Conservation (phyloP, 2,329 filamentous ascomycete genomes). For the Hyphodiscus sp. region DNA sequence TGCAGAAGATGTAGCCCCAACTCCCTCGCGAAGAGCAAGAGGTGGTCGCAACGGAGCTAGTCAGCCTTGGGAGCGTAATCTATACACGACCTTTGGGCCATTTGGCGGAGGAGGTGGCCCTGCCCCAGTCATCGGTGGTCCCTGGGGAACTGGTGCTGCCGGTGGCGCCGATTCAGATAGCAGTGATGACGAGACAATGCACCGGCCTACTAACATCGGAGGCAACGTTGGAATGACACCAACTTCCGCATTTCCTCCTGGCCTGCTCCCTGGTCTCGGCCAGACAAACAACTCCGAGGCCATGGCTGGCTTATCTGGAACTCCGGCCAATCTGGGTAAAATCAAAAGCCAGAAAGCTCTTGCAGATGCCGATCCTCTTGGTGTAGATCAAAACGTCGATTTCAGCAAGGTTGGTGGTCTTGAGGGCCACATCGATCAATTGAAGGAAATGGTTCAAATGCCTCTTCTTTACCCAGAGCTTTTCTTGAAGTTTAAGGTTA, state of each 20-base stretch:
- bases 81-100: slow-evolving; percentile 87
- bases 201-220: slow-evolving; percentile 51
- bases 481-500: slow-evolving; percentile 85
- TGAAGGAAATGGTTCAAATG: slow-evolving; percentile 98
- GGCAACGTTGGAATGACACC: slow-evolving; percentile 62
- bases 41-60: slow-evolving; percentile 47
- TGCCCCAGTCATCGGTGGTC: slow-evolving; percentile 45
- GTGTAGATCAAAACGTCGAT: slow-evolving; percentile 85
- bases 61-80: slow-evolving; percentile 62
- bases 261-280: slow-evolving; percentile 42
- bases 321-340: slow-evolving; percentile 81
- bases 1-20: slow-evolving; percentile 59
- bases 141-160: slow-evolving; percentile 66
- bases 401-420: slow-evolving; percentile 93
- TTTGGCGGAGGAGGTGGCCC: slow-evolving; percentile 80
- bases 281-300: slow-evolving; percentile 53
- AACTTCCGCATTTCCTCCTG: slow-evolving; percentile 44
- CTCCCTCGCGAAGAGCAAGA: slow-evolving; percentile 57
- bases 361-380: slow-evolving; percentile 89
- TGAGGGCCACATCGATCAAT: slow-evolving; percentile 87
- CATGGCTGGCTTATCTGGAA: slow-evolving; percentile 48
- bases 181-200: slow-evolving; percentile 83
- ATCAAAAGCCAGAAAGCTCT: slow-evolving; percentile 88
- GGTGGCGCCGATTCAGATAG: slow-evolving; percentile 89
- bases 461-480: slow-evolving; percentile 92